These are phyloP conservation scores for Ogataea dorogensis DNA, from an alignment of 805 yeast species.

Conservation along the genomic window DNA sequence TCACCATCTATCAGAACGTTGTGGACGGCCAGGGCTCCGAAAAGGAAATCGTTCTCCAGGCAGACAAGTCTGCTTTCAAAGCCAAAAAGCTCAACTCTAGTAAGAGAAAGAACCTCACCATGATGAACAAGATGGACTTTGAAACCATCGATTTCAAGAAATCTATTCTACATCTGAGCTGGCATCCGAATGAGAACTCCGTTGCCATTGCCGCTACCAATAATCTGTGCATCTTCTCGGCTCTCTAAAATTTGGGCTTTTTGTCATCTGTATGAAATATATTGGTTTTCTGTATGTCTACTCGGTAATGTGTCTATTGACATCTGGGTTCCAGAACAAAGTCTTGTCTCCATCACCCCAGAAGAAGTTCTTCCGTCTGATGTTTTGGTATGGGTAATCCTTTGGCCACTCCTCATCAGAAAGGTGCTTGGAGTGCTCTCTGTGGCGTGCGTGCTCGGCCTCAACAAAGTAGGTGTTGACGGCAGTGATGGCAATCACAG, in stretches of 20 bases:
- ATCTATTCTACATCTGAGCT: slow-evolving; percentile 89
- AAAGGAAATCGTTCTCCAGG: slow-evolving; percentile 81
- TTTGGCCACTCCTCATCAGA: slow-evolving; percentile 91
- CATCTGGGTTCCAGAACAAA: slow-evolving; percentile 90
- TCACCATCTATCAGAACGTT: slow-evolving; percentile 92
- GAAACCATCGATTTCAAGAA: slow-evolving; percentile 90
- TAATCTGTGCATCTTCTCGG: slow-evolving; percentile 81
- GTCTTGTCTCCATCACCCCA: slow-evolving; percentile 99
- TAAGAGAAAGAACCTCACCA: slow-evolving; percentile 34
- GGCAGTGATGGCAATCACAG: slow-evolving; percentile 74
- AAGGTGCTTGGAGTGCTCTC: slow-evolving; percentile 68
- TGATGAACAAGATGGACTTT: slow-evolving; percentile 65
- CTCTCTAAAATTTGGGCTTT: slow-evolving; percentile 42
- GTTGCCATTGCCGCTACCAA: slow-evolving; percentile 99
- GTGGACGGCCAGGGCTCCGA: slow-evolving; percentile 37
- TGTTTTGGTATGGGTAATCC: slow-evolving; percentile 88
- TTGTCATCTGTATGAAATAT: slow-evolving; percentile 14
- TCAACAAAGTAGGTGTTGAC: slow-evolving; percentile 81
- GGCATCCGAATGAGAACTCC: slow-evolving; percentile 97
- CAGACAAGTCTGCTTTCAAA: slow-evolving; percentile 96
- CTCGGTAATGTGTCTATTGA: slow-evolving; percentile 75
- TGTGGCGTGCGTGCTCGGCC: slow-evolving; percentile 86
- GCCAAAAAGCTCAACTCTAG: slow-evolving; percentile 61
- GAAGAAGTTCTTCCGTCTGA: slow-evolving; percentile 85
- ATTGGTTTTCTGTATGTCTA: slow-evolving; percentile 13